Percentiles rank a stretch among this genome's conserved stretches.
Evolutionary conservation across 441 rosid genomes (phyloP).

Genomic region (Gossypium schwendimanii): DNA sequence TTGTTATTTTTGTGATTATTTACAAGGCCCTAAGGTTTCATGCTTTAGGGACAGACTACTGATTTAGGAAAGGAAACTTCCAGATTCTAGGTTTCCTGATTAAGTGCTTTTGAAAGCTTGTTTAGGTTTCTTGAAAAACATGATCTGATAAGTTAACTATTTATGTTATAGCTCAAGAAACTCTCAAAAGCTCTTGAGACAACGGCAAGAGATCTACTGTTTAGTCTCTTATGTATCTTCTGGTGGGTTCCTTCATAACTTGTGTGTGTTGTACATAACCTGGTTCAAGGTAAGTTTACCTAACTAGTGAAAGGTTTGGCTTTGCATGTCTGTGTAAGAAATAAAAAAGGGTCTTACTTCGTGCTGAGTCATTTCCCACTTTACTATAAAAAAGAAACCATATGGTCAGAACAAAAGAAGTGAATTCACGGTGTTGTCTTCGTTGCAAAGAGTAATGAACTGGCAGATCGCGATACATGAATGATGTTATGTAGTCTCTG

Average conservation of each 20-base stretch:
- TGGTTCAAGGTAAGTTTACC: not conserved
- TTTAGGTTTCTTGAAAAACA: not conserved
- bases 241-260: not conserved
- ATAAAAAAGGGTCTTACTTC: not conserved
- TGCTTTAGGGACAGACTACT: not conserved
- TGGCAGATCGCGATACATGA: not conserved
- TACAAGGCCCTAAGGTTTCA: not conserved
- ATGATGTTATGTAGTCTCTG: not conserved
- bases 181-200: not conserved
- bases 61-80: not conserved
- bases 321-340: not conserved
- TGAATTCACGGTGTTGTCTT: not conserved
- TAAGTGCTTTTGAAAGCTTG: not conserved
- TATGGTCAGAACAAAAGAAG: not conserved
- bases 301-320: not conserved
- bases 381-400: not conserved
- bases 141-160: not conserved
- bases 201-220: not conserved
- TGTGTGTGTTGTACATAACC: not conserved
- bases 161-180: not conserved
- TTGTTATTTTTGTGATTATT: not conserved
- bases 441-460: not conserved
- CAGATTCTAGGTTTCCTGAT: not conserved
- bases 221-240: not conserved
- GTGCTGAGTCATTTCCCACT: not conserved